Percentiles rank a stretch among this genome's conserved stretches.
phyloP scores from a whole-genome alignment of 2,329 filamentous ascomycete genomes.

The Pyricularia grisea region DNA sequence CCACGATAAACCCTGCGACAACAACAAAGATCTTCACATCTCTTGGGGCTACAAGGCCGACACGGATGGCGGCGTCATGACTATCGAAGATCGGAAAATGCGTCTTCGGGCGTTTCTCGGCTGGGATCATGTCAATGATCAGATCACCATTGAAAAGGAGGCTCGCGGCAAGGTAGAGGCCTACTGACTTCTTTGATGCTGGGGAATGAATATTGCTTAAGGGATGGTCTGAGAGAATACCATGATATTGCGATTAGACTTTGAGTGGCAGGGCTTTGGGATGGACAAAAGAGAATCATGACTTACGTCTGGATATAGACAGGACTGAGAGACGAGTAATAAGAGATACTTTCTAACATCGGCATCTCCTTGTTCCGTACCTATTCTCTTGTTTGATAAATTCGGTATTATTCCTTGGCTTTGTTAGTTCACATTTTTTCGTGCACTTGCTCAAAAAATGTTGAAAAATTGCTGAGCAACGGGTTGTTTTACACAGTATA shows the following conservation, averaged over 20 bases:
- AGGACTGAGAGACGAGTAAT: too few species aligned
- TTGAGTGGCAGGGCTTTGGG: too few species aligned
- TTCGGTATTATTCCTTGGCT: too few species aligned
- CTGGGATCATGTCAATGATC: constrained; percentile 12
- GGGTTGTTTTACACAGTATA: too few species aligned
- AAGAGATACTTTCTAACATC: too few species aligned
- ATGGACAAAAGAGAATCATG: too few species aligned
- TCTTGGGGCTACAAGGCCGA: constrained; percentile 22
- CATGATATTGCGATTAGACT: neutral
- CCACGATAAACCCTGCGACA: constrained; percentile 13
- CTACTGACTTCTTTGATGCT: neutral
- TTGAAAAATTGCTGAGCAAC: too few species aligned
- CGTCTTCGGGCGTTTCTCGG: constrained; percentile 12
- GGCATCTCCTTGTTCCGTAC: too few species aligned
- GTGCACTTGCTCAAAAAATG: too few species aligned
- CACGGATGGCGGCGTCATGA: constrained; percentile 20
- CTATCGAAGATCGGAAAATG: constrained; percentile 14
- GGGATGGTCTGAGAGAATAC: neutral
- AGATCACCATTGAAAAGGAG: neutral
- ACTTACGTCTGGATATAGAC: too few species aligned
- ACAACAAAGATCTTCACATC: constrained; percentile 13
- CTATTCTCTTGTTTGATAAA: too few species aligned
- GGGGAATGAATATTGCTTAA: neutral
- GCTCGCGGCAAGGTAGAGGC: neutral
- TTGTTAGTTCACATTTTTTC: too few species aligned